A percentile compares a stretch with the other conserved stretches of the same genome.
Evolutionary conservation across 352 stramenopile species (phyloP).

Genomic region (Phytophthora sp.): DNA sequence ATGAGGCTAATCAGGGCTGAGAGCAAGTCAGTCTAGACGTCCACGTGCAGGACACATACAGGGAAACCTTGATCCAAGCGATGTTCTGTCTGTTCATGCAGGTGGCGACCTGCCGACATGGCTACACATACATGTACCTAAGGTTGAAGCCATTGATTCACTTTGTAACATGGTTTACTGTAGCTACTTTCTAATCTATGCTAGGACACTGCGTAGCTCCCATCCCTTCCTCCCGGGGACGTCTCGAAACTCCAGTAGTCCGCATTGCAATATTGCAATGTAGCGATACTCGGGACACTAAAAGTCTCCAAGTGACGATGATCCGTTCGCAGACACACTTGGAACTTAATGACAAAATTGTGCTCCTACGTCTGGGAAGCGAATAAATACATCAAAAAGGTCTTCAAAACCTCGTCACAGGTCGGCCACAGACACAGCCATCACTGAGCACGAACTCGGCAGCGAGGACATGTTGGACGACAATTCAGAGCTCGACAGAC

Average conservation of each 20-base stretch:
- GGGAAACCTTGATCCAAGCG: constrained; percentile 14
- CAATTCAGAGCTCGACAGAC: constrained; percentile 53
- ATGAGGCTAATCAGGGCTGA: constrained; percentile 1
- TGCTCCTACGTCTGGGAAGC: constrained; percentile 30
- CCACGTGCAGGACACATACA: constrained; percentile 4
- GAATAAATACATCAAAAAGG: constrained; percentile 41
- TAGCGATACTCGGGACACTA: constrained; percentile 23
- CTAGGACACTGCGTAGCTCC: constrained; percentile 1
- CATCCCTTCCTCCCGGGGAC: constrained; percentile 25
- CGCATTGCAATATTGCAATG: constrained; percentile 22
- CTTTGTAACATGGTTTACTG: constrained; percentile 24
- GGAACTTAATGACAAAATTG: constrained; percentile 40
- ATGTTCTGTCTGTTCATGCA: constrained; percentile 9
- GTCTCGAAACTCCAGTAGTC: not conserved
- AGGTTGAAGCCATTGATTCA: constrained; percentile 22
- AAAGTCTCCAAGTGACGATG: constrained; percentile 27
- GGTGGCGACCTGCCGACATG: not conserved
- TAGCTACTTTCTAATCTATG: constrained; percentile 26
- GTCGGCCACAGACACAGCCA: constrained; percentile 42
- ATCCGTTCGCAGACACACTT: constrained; percentile 37
- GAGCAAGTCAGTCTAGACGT: no score
- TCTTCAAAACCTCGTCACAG: constrained; percentile 23
- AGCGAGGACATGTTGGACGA: constrained; percentile 47
- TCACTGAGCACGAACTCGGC: constrained; percentile 46
- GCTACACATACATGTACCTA: not conserved